A percentile compares a stretch with the other conserved stretches of the same genome.
These are phyloP conservation scores for Xerocomus brunneocitrinus DNA, from an alignment of 768 basidiomycete genomes.

Conservation along the genomic window DNA sequence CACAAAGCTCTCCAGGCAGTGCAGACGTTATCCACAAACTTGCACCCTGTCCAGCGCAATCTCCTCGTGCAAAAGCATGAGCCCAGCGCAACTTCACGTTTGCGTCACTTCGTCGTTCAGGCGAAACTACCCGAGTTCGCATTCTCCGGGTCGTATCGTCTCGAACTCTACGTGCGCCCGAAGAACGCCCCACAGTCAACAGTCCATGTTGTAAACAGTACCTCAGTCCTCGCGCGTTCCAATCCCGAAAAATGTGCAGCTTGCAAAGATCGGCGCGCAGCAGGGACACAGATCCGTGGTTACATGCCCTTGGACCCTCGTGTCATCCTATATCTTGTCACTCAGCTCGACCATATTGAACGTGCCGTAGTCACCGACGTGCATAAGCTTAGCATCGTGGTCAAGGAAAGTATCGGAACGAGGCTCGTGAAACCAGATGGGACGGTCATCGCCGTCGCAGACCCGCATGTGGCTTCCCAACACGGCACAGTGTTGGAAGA, in stretches of 20 bases:
- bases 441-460: slow-evolving; percentile 5
- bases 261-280: slow-evolving; percentile 9
- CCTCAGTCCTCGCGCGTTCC: slow-evolving; percentile 10
- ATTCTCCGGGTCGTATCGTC: slow-evolving; percentile 16
- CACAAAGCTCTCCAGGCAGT: not conserved
- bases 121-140: slow-evolving; percentile 15
- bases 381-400: not conserved
- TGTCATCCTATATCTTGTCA: slow-evolving; percentile 10
- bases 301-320: slow-evolving; percentile 13
- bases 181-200: not conserved
- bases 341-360: not conserved
- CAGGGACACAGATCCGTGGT: slow-evolving; percentile 12
- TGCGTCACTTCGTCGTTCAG: slow-evolving; percentile 9
- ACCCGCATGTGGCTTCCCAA: not conserved
- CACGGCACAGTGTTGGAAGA: not conserved
- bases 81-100: not conserved
- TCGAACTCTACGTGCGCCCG: slow-evolving; percentile 14
- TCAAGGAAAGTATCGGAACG: not conserved
- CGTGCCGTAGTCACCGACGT: not conserved
- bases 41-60: not conserved
- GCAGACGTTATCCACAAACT: not conserved
- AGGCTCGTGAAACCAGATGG: slow-evolving; percentile 7
- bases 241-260: slow-evolving; percentile 5
- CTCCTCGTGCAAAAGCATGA: not conserved
- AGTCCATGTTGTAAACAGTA: slow-evolving; percentile 10